Evolutionary conservation across 2,329 filamentous ascomycete species (phyloP).

Genomic region (Huntiella savannae): DNA sequence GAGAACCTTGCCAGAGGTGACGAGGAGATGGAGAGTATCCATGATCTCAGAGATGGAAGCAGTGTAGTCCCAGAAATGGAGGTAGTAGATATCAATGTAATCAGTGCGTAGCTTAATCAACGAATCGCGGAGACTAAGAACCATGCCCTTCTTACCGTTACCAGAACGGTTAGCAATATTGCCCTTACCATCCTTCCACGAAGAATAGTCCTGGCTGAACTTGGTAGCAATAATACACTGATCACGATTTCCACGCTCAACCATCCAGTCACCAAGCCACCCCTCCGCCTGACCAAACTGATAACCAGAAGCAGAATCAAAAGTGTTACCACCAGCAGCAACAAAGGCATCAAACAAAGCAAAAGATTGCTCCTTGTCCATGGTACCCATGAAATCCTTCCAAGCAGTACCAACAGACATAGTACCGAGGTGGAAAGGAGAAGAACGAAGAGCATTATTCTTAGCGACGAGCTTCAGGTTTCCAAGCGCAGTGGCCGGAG

Average conservation of each 20-base stretch:
- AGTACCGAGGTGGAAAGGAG: constrained; percentile 23
- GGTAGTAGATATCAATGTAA: constrained; percentile 26
- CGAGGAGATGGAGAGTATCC: constrained; percentile 23
- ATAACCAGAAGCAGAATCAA: constrained; percentile 44
- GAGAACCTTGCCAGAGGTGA: constrained; percentile 23
- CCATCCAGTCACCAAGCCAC: constrained; percentile 40
- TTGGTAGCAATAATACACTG: constrained; percentile 36
- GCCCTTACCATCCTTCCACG: constrained; percentile 20
- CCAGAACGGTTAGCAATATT: constrained; percentile 24
- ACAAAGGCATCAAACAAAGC: constrained; percentile 38
- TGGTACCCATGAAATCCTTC: constrained; percentile 28
- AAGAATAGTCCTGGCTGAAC: constrained; percentile 30
- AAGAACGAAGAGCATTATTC: constrained; percentile 30
- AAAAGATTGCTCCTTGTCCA: constrained; percentile 34
- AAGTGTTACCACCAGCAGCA: constrained; percentile 44
- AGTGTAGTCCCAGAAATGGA: constrained; percentile 27
- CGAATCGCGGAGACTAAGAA: constrained; percentile 24
- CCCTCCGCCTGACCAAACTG: constrained; percentile 36
- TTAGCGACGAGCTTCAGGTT: constrained; percentile 32
- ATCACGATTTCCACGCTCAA: constrained; percentile 29
- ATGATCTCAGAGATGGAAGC: constrained; percentile 25
- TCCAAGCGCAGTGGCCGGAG: constrained; percentile 29
- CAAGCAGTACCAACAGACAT: constrained; percentile 33
- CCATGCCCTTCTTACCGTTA: constrained; percentile 24
- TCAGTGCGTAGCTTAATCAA: constrained; percentile 26